Evolutionary conservation across 1,284 basidiomycete genomes (phyloP).

Genomic region (Cutaneotrichosporon dermatis): DNA sequence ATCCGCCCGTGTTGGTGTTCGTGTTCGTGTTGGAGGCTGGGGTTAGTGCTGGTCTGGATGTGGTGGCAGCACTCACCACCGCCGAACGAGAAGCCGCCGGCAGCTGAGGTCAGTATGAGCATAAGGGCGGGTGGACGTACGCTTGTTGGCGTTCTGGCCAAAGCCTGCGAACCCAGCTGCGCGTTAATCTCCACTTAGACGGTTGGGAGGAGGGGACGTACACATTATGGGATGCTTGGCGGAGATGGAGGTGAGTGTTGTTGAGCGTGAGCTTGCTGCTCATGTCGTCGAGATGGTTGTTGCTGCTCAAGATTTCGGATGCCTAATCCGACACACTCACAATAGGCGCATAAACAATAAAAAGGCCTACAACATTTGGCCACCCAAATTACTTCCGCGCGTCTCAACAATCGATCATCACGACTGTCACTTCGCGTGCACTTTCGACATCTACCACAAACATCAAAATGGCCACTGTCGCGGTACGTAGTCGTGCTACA

Average conservation of each 20-base stretch:
- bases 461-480: slow-evolving; percentile 35
- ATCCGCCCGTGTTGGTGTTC: slow-evolving; percentile 12
- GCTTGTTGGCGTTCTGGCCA: slow-evolving; percentile 24
- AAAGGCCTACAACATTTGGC: too few species aligned
- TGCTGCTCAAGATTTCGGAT: too few species aligned
- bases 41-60: not conserved
- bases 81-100: slow-evolving; percentile 18
- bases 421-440: too few species aligned
- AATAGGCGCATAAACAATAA: too few species aligned
- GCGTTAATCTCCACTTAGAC: slow-evolving; percentile 1
- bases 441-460: not conserved
- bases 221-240: not conserved
- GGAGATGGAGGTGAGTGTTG: not conserved
- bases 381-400: not conserved
- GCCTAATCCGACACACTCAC: too few species aligned
- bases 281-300: too few species aligned
- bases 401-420: too few species aligned
- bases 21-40: slow-evolving; percentile 3
- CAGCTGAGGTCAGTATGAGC: slow-evolving; percentile 4
- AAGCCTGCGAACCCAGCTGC: slow-evolving; percentile 38
- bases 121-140: slow-evolving; percentile 13
- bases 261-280: not conserved
- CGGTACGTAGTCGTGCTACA: not conserved
- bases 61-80: slow-evolving; percentile 5
- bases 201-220: not conserved